Evolutionary conservation across 2,329 filamentous ascomycete genomes (phyloP).

Genomic region (Sporothrix globosa): DNA sequence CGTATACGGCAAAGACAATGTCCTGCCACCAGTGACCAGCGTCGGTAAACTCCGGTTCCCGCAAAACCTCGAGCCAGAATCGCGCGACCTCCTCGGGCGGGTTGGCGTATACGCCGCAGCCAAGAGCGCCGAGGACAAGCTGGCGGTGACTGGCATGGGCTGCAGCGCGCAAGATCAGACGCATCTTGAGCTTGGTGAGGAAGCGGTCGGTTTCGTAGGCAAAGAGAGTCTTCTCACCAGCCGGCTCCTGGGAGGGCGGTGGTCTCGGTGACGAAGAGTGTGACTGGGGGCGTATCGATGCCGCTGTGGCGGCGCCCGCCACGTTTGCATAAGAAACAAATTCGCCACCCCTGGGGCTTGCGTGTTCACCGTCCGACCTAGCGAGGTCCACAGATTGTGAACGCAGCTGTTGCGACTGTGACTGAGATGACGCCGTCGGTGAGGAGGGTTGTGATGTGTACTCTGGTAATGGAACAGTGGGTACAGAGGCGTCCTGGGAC

Average conservation of each 20-base stretch:
- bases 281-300: not conserved
- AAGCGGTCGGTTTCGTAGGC: conserved; percentile 50
- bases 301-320: not conserved
- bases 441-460: not conserved
- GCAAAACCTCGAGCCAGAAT: conserved; percentile 65
- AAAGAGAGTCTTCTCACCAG: conserved; percentile 44
- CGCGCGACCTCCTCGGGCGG: conserved; percentile 62
- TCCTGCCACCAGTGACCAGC: conserved; percentile 64
- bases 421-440: not conserved
- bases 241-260: not conserved
- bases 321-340: not conserved
- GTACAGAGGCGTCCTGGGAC: not conserved
- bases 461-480: not conserved
- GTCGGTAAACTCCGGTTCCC: conserved; percentile 60
- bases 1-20: conserved; percentile 66
- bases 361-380: too few relatives aligned
- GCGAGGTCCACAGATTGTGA: not conserved
- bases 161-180: conserved; percentile 62
- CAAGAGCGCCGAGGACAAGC: conserved; percentile 69
- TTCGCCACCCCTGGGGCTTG: not conserved
- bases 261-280: not conserved
- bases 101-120: conserved; percentile 69
- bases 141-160: conserved; percentile 58
- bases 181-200: conserved; percentile 65
- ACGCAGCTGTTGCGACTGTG: not conserved